A percentile compares a stretch with the other conserved stretches of the same genome.
phyloP scores from a whole-genome alignment of 2,329 filamentous ascomycete genomes.

The Calonectria henricotiae region DNA sequence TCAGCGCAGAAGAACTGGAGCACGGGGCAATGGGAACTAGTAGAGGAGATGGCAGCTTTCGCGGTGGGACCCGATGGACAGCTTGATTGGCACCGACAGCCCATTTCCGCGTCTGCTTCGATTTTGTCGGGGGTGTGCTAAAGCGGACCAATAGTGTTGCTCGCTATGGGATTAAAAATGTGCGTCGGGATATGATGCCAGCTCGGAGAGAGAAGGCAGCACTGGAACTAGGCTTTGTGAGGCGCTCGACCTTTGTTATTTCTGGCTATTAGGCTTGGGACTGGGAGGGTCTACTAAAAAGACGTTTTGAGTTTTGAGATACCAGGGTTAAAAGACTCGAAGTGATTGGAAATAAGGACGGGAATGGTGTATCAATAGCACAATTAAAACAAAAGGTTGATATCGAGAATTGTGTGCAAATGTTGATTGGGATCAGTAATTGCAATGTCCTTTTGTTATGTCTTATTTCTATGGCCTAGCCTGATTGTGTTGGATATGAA shows the following conservation, averaged over 20 bases:
- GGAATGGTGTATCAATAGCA: not conserved
- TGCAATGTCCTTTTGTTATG: not conserved
- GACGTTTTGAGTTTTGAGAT: slow-evolving; percentile 14
- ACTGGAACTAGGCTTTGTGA: not conserved
- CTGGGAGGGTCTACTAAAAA: not conserved
- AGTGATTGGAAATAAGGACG: not conserved
- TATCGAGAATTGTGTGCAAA: not conserved
- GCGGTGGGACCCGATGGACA: slow-evolving; percentile 53
- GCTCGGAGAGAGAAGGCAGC: not conserved
- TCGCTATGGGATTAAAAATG: not conserved
- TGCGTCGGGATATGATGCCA: not conserved
- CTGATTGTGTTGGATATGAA: no score
- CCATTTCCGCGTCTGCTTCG: slow-evolving; percentile 56
- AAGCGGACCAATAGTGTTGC: not conserved
- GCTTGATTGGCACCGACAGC: slow-evolving; percentile 57
- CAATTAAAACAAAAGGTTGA: not conserved
- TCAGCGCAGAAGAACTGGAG: slow-evolving; percentile 54
- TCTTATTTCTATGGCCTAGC: not conserved
- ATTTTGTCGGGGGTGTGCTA: slow-evolving; percentile 50
- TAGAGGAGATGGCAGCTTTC: slow-evolving; percentile 60
- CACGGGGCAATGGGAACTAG: slow-evolving; percentile 57
- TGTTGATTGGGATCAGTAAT: not conserved
- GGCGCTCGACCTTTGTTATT: not conserved
- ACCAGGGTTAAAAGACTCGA: slow-evolving; percentile 19
- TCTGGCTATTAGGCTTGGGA: not conserved